Conservation (phyloP, 768 basidiomycete genomes). For the Scleroderma citrinum region DNA sequence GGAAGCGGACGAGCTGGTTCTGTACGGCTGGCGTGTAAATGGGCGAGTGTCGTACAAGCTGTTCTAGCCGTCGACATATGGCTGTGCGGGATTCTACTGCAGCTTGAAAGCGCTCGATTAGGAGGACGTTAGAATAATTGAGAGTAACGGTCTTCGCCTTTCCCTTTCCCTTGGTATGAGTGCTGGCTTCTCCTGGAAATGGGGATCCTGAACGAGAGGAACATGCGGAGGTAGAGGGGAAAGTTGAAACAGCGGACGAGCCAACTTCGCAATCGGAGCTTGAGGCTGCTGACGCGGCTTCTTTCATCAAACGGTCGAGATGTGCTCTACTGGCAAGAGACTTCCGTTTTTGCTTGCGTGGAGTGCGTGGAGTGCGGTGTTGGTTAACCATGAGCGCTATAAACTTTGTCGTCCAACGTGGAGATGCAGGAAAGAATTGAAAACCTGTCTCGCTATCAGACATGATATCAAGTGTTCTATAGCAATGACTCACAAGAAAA, state of each 20-base stretch:
- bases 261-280: background rate
- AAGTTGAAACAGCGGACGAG: background rate
- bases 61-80: conserved; percentile 24
- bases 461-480: too few relatives aligned
- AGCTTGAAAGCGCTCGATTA: conserved; percentile 23
- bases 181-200: background rate
- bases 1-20: conserved; percentile 13
- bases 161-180: background rate
- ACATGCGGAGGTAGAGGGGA: background rate
- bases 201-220: background rate
- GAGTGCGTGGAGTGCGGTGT: background rate
- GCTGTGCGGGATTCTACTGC: conserved; percentile 22
- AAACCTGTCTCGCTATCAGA: too few relatives aligned
- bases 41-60: conserved; percentile 18
- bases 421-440: too few relatives aligned
- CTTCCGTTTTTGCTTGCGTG: conserved; percentile 20
- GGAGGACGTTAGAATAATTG: conserved; percentile 21
- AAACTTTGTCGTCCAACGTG: too few relatives aligned
- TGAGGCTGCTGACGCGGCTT: conserved; percentile 2
- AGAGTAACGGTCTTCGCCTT: conserved; percentile 5
- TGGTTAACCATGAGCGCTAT: background rate
- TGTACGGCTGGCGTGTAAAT: conserved; percentile 16
- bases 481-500: too few relatives aligned
- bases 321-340: conserved; percentile 19
- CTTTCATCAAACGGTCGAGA: conserved; percentile 19